Evolutionary conservation across 257 asterid genomes (phyloP).

Genomic region (Nicotiana tabacum): DNA sequence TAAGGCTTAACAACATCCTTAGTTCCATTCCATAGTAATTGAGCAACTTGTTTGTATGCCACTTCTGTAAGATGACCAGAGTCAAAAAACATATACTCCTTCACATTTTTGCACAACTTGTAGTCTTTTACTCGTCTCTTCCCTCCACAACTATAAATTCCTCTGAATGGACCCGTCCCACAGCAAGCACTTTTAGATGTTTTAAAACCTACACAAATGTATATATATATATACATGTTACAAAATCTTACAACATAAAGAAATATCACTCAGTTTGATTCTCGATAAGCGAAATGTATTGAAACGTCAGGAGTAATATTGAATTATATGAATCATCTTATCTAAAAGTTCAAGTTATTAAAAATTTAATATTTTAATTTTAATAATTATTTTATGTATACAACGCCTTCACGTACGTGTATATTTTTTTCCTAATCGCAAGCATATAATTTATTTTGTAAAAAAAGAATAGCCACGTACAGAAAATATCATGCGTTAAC

Average conservation of each 20-base stretch:
- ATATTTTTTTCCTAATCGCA: background rate
- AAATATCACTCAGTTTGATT: background rate
- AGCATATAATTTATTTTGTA: background rate
- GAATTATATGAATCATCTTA: no score
- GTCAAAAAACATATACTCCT: slow-evolving; percentile 41
- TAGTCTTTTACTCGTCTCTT: slow-evolving; percentile 35
- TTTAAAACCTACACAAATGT: slow-evolving; percentile 27
- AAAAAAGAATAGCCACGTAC: no score
- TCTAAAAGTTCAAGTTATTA: no score
- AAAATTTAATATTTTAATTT: no score
- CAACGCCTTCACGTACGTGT: no score
- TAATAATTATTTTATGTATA: no score
- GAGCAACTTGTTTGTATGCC: slow-evolving; percentile 35
- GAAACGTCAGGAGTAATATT: no score
- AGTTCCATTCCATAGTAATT: slow-evolving; percentile 37
- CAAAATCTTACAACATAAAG: background rate
- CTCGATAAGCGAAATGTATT: no score
- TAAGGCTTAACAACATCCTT: slow-evolving; percentile 10
- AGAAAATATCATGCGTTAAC: no score
- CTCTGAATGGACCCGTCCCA: slow-evolving; percentile 46
- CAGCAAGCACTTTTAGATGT: slow-evolving; percentile 54
- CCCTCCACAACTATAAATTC: slow-evolving; percentile 48
- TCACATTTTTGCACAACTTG: slow-evolving; percentile 38
- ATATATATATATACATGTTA: background rate
- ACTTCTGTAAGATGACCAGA: slow-evolving; percentile 37